A percentile compares a stretch with the other conserved stretches of the same genome.
Conservation (phyloP, 2,329 filamentous ascomycete species). For the Cercospora sp. region DNA sequence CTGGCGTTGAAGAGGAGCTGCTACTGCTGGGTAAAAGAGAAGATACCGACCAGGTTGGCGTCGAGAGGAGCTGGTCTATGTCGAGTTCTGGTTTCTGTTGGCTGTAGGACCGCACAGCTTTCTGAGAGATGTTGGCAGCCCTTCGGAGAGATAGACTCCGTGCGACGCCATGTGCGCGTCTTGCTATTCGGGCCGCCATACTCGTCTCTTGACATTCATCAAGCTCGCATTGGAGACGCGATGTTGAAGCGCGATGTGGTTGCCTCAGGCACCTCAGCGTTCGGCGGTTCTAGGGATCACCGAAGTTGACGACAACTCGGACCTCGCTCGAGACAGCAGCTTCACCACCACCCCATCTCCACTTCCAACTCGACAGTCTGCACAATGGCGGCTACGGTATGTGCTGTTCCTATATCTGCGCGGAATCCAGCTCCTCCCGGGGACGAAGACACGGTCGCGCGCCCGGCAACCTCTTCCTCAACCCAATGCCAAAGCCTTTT, state of each 20-base stretch:
- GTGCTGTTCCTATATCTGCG: conserved; percentile 10
- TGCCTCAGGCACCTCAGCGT: background rate
- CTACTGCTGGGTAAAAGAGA: conserved; percentile 62
- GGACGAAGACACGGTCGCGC: background rate
- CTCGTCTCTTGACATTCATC: background rate
- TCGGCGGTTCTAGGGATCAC: conserved; percentile 9
- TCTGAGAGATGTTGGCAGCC: background rate
- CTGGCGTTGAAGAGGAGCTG: conserved; percentile 35
- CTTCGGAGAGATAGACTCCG: background rate
- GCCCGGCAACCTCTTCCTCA: background rate
- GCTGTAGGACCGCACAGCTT: background rate
- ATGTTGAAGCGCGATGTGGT: background rate
- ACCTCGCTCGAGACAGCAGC: conserved; percentile 3
- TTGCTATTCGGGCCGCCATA: background rate
- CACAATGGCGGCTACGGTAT: conserved; percentile 39
- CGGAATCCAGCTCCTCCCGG: background rate
- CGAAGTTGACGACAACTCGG: conserved; percentile 7
- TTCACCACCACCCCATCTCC: background rate
- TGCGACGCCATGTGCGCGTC: background rate
- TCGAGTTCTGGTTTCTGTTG: conserved; percentile 17
- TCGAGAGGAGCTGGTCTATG: conserved; percentile 54
- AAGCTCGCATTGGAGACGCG: conserved; percentile 3
- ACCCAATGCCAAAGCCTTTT: conserved; percentile 9
- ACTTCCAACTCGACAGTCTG: background rate
- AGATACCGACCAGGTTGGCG: conserved; percentile 80